Percentiles rank a stretch among this genome's conserved stretches.
phyloP scores from a whole-genome alignment of 176 grass and related monocot genomes.

The Cenchrus purpureus region DNA sequence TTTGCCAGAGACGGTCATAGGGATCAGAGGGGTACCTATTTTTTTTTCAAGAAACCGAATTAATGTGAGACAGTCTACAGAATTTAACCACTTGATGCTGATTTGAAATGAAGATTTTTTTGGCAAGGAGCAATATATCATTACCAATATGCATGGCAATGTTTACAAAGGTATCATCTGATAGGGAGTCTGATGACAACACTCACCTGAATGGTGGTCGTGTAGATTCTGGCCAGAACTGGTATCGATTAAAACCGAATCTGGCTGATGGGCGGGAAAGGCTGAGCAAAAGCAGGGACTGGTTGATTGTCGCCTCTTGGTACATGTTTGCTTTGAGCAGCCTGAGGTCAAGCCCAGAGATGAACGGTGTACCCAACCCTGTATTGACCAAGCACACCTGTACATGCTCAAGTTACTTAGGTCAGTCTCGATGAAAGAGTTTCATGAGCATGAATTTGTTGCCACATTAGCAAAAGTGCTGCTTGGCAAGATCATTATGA shows the following conservation, averaged over 20 bases:
- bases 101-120: background rate
- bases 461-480: too few species aligned
- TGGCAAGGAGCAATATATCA: background rate
- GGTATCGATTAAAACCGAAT: slow-evolving; percentile 26
- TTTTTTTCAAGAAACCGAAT: background rate
- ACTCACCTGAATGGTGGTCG: background rate
- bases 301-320: slow-evolving; percentile 40
- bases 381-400: slow-evolving; percentile 61
- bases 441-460: too few species aligned
- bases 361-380: slow-evolving; percentile 57
- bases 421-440: too few species aligned
- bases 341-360: slow-evolving; percentile 59
- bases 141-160: background rate
- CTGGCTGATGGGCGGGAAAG: background rate
- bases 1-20: slow-evolving; percentile 51
- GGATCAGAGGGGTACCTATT: slow-evolving; percentile 56
- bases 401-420: background rate
- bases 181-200: too few species aligned
- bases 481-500: too few species aligned
- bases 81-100: background rate
- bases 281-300: slow-evolving; percentile 39
- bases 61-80: too few species aligned
- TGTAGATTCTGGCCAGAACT: slow-evolving; percentile 17
- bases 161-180: background rate
- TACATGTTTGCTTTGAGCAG: slow-evolving; percentile 45